Evolutionary conservation across 2,329 filamentous ascomycete species (phyloP), one percentile per base, ranked within the genome.

Genomic region (Ambrosiella cleistominuta): DNA sequence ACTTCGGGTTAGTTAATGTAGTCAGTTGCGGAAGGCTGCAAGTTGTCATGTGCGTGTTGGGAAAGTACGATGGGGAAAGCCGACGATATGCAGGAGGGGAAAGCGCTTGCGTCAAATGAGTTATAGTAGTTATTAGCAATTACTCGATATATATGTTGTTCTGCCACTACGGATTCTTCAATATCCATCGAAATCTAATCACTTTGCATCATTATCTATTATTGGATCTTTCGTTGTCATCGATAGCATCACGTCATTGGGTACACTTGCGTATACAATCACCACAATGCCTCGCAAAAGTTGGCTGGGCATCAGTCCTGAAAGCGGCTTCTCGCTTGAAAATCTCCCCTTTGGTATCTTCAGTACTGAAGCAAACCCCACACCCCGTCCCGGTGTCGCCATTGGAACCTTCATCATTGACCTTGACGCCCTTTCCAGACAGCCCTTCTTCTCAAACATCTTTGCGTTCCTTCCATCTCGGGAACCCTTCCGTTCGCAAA

Each of bases 311-410:
- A 63, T 67, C 58, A 52, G 64, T 15, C 58, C 62, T 8, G 61
- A 62, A 19, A 65, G 63, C 54, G 60, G 69, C 63, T 88, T 88
- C 70, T 86, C 84, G 7, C 71, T 88, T 55, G 77, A 79, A 61
- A 88, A 88, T 66, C 82, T 88, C 60, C 85, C 85, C 1, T 88
- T 88, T 65, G 85, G 85, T 61, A 80, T 88, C 69, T 85, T 89
- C 66, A 81, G 77, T 51, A 82, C 81, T 1, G 62, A 72, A 7
- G 67, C 71, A 2, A 73, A 77, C 54, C 66, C 72, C 9, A 71
- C 71, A 45, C 81, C 76, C 7, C 80, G 79, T 35, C 74, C 78
- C n/a, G 84, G 83, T 19, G 72, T 85, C 62, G 84, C 83, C 15
- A 81, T 88, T 65, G 85, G 85, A 50, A 74, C 79, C 17, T 72